Percentiles rank a stretch among this genome's conserved stretches.
Evolutionary conservation across 1,139 yeast species (phyloP).

Genomic region (Yamadazyma pseudoaaseri): DNA sequence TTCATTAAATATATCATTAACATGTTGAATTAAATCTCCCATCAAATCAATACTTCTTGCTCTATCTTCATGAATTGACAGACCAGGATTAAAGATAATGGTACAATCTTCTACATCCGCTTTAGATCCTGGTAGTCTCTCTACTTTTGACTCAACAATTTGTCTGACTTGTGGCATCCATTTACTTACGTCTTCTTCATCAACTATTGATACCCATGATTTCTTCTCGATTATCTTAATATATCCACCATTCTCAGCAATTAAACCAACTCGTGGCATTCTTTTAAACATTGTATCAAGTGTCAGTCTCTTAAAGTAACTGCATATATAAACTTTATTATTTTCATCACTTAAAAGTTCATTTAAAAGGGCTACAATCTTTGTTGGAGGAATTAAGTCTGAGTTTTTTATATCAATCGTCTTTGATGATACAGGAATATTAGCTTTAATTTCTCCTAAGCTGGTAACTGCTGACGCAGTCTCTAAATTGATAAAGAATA

Average conservation of each 20-base stretch:
- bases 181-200: conserved; percentile 44
- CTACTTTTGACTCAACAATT: conserved; percentile 65
- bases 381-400: conserved; percentile 43
- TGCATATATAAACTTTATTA: conserved; percentile 70
- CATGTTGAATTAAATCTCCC: conserved; percentile 85
- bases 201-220: conserved; percentile 67
- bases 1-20: conserved; percentile 68
- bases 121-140: conserved; percentile 77
- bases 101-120: conserved; percentile 75
- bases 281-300: conserved; percentile 69
- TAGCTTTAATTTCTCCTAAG: conserved; percentile 14
- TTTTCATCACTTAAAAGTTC: conserved; percentile 48
- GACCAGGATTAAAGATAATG: conserved; percentile 70
- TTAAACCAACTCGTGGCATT: conserved; percentile 69
- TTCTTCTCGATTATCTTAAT: conserved; percentile 53
- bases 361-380: conserved; percentile 46
- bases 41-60: conserved; percentile 66
- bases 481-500: conserved; percentile 58
- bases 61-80: conserved; percentile 55
- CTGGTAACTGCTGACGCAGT: conserved; percentile 30
- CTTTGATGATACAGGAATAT: conserved; percentile 17
- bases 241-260: conserved; percentile 88
- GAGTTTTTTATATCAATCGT: conserved; percentile 24
- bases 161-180: conserved; percentile 67
- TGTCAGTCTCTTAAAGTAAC: conserved; percentile 61